These are phyloP conservation scores for Mucor piriformis DNA, from an alignment of 371 early-diverging fungal genomes.

Conservation along the genomic window DNA sequence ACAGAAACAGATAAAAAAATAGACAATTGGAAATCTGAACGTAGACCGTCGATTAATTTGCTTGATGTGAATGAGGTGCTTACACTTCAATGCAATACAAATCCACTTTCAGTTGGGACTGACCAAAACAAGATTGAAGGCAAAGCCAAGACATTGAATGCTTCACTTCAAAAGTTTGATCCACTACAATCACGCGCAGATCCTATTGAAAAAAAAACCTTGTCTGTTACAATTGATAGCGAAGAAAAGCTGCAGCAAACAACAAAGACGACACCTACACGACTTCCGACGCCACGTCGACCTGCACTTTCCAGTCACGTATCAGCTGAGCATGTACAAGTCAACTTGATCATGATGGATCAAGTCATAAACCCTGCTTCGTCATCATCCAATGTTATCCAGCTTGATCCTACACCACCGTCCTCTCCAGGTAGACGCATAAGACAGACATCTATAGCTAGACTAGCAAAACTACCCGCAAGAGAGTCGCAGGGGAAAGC, in stretches of 20 bases:
- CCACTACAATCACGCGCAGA: neutral
- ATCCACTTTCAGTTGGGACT: neutral
- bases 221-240: neutral
- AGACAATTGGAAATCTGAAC: neutral
- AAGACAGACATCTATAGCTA: conserved; percentile 20
- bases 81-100: conserved; percentile 5
- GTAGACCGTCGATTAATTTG: conserved; percentile 10
- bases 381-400: neutral
- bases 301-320: neutral
- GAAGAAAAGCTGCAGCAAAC: neutral
- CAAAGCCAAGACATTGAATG: neutral
- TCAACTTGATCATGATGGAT: neutral
- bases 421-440: conserved; percentile 25
- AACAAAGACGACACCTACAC: conserved; percentile 14
- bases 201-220: neutral
- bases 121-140: neutral
- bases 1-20: neutral
- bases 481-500: conserved; percentile 17
- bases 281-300: conserved; percentile 21
- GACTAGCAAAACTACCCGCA: conserved; percentile 7
- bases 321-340: neutral
- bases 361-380: neutral
- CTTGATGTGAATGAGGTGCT: conserved; percentile 12
- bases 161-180: conserved; percentile 8
- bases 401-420: conserved; percentile 21